phyloP scores from a whole-genome alignment of 495 filamentous ascomycete species.

The Penicillium cataractarum region DNA sequence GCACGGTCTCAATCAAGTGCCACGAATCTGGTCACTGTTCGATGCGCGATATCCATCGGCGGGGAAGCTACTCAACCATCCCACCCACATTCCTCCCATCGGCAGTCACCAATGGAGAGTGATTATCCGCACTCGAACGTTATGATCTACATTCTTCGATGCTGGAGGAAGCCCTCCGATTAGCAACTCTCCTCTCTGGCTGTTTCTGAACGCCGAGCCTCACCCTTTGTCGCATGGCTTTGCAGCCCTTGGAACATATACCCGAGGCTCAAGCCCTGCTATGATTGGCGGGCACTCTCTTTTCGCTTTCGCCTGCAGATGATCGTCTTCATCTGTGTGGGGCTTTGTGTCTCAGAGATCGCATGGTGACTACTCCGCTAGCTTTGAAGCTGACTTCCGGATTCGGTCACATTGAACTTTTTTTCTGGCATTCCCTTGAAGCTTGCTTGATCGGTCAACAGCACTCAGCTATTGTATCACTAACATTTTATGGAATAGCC shows the following conservation, averaged over 20 bases:
- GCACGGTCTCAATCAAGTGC: not conserved
- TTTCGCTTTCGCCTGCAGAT: not conserved
- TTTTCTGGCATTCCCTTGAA: not conserved
- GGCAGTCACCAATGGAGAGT: constrained; percentile 14
- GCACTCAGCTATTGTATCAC: not conserved
- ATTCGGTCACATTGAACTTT: not conserved
- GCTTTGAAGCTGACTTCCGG: not conserved
- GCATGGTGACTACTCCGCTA: not conserved
- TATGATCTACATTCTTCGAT: constrained; percentile 28
- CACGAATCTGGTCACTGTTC: not conserved
- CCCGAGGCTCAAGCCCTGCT: not conserved
- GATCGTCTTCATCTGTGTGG: constrained; percentile 9
- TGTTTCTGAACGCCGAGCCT: constrained; percentile 2
- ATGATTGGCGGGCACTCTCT: constrained; percentile 1
- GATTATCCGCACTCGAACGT: not conserved
- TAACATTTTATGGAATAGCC: too few species aligned
- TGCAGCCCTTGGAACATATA: not conserved
- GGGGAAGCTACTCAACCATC: not conserved
- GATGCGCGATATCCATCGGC: not conserved
- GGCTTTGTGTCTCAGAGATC: not conserved
- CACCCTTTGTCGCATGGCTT: not conserved
- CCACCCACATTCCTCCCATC: constrained; percentile 17
- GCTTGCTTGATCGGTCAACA: not conserved
- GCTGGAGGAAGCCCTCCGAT: constrained; percentile 7
- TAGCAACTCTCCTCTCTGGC: constrained; percentile 3